These are phyloP conservation scores for Moricandia moricandioides DNA, from an alignment of 345 rosid species.

Conservation along the genomic window DNA sequence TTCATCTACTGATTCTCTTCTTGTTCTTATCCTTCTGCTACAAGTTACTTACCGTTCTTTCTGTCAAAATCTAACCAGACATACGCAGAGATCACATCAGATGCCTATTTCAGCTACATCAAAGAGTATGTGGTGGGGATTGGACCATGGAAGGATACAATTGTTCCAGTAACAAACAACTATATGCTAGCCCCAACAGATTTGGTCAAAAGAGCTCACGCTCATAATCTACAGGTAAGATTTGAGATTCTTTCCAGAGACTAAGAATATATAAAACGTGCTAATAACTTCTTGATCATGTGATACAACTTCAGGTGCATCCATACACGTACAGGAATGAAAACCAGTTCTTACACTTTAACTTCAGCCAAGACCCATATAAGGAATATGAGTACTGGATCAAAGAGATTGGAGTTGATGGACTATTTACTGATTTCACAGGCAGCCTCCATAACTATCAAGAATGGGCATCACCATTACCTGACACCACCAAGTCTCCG, in stretches of 20 bases:
- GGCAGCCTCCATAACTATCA: constrained; percentile 73
- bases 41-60: background rate
- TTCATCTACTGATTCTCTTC: constrained; percentile 20
- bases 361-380: constrained; percentile 80
- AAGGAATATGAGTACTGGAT: constrained; percentile 80
- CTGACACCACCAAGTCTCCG: constrained; percentile 15
- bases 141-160: constrained; percentile 97
- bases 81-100: constrained; percentile 85
- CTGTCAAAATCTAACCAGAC: constrained; percentile 48
- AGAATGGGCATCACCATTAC: constrained; percentile 51
- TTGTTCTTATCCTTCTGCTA: background rate
- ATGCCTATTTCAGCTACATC: constrained; percentile 62
- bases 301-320: constrained; percentile 62
- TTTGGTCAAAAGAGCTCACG: constrained; percentile 85
- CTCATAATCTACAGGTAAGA: constrained; percentile 68
- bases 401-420: constrained; percentile 71
- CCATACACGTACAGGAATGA: constrained; percentile 87
- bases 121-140: constrained; percentile 85
- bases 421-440: constrained; percentile 91
- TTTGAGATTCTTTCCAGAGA: background rate
- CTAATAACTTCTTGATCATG: constrained; percentile 9
- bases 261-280: background rate
- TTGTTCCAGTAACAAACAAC: constrained; percentile 62
- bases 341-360: constrained; percentile 50
- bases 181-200: constrained; percentile 71